Evolutionary conservation across 768 basidiomycete species (phyloP), one percentile per base, ranked within the genome.

Genomic region (Neoboletus brunneissimus): DNA sequence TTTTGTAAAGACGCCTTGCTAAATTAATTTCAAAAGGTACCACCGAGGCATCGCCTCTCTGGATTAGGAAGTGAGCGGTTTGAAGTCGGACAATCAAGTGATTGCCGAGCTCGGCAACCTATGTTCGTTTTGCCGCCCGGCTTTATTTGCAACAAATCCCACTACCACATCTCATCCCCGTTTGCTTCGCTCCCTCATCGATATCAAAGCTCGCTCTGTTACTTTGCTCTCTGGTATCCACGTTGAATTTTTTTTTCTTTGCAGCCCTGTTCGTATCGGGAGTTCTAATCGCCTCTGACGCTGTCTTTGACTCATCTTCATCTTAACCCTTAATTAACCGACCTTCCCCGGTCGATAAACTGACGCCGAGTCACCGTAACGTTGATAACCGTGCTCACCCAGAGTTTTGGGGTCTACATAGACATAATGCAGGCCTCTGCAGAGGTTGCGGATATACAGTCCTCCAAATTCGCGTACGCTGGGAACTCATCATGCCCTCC

Each of bases 61-160:
- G 5, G 29, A 60, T 70, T 42, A 43, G 67, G 69, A 51, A 70
- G 40, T 71, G 69, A 65, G 69, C 69, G 67, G 70, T 60, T 67
- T 65, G 53, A 70, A 66, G 66, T 70, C 70, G 70, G 70, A 70
- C 60, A 70, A 57, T 57, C 60, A 68, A 68, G 48, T 73, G 70
- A 72, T 72, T 70, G 71, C 71, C 71, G 71, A 60, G 56, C 56
- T 71, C 71, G 71, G 72, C 72, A 72, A 73, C 67, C 65, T 58
- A 73, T 46, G 66, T 68, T 72, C 64, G 65, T 65, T 68, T 70
- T 64, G 62, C 68, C 71, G 71, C 72, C 64, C 64, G 72, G 72
- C 72, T 73, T 72, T 72, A 72, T 73, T 72, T 72, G 67, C 72
- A 62, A 73, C 72, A 72, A 72, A 63, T 73, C 70, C 66, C 71